A percentile compares a stretch with the other conserved stretches of the same genome.
Conservation (phyloP, 2,329 filamentous ascomycete genomes). For the Colletotrichum theobromicola region DNA sequence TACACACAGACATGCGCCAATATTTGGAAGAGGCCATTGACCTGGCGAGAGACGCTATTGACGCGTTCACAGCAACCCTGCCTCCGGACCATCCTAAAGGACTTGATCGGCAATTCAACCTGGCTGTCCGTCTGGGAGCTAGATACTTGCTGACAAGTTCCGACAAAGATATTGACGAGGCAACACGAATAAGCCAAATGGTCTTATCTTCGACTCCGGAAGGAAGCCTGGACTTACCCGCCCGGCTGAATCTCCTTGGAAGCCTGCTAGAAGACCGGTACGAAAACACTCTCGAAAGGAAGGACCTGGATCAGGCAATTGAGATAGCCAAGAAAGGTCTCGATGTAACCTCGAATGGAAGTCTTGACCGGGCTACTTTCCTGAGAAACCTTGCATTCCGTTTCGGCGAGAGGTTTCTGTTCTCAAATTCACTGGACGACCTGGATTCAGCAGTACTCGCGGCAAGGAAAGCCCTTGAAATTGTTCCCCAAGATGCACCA, state of each 20-base stretch:
- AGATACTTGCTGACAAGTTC: not conserved
- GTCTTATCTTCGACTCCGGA: not conserved
- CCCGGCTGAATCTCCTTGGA: not conserved
- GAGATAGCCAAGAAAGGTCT: not conserved
- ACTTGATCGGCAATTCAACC: not conserved
- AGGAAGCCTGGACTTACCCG: not conserved
- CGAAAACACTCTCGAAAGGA: not conserved
- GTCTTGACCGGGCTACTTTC: not conserved
- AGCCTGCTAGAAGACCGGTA: not conserved
- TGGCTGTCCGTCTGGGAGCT: not conserved
- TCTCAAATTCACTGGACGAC: not conserved
- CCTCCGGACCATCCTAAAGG: not conserved
- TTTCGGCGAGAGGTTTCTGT: not conserved
- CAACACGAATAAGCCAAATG: not conserved
- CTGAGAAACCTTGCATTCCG: not conserved
- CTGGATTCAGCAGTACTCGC: rapidly evolving
- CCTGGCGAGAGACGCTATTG: not conserved
- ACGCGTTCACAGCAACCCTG: not conserved
- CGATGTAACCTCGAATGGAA: rapidly evolving
- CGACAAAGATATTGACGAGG: rapidly evolving
- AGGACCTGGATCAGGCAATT: not conserved
- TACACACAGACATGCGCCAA: not conserved
- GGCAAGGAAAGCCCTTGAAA: not conserved
- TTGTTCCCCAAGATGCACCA: not conserved
- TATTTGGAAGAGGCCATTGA: not conserved